A percentile compares a stretch with the other conserved stretches of the same genome.
phyloP scores from a whole-genome alignment of 2,329 filamentous ascomycete genomes.

The Aspergillus sclerotialis region DNA sequence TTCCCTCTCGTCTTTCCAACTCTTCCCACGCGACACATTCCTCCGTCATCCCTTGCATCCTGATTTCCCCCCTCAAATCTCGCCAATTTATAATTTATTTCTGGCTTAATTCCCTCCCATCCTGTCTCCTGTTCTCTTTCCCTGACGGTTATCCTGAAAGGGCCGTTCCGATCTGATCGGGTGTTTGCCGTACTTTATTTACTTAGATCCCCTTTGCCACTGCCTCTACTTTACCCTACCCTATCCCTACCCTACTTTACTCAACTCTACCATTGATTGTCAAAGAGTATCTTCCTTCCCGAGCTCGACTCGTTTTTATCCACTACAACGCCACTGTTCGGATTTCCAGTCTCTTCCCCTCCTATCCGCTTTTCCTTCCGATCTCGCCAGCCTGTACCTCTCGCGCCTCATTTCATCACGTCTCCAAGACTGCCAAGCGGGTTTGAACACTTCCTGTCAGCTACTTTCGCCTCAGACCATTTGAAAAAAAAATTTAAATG shows the following conservation, averaged over 20 bases:
- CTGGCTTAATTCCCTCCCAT: too few relatives aligned
- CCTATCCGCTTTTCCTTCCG: conserved; percentile 13
- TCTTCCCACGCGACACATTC: conserved; percentile 1
- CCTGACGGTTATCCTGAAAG: too few relatives aligned
- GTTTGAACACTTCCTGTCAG: not conserved
- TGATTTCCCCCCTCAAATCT: too few relatives aligned
- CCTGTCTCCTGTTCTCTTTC: too few relatives aligned
- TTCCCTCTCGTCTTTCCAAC: conserved; percentile 13
- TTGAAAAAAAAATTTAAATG: too few relatives aligned
- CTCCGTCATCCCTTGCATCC: not conserved
- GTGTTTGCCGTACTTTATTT: too few relatives aligned
- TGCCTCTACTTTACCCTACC: not conserved
- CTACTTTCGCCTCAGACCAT: not conserved
- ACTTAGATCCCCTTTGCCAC: too few relatives aligned
- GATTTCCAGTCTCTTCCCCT: conserved; percentile 21
- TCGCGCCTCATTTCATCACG: too few relatives aligned
- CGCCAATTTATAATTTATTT: too few relatives aligned
- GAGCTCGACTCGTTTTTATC: conserved; percentile 1
- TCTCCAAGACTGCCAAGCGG: too few relatives aligned
- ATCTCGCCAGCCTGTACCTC: conserved; percentile 4
- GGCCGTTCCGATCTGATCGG: too few relatives aligned
- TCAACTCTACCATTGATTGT: too few relatives aligned
- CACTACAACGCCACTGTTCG: not conserved
- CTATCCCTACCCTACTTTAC: not conserved
- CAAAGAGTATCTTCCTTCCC: conserved; percentile 1